Conservation (phyloP, 345 rosid genomes). For the Citrus medica region DNA sequence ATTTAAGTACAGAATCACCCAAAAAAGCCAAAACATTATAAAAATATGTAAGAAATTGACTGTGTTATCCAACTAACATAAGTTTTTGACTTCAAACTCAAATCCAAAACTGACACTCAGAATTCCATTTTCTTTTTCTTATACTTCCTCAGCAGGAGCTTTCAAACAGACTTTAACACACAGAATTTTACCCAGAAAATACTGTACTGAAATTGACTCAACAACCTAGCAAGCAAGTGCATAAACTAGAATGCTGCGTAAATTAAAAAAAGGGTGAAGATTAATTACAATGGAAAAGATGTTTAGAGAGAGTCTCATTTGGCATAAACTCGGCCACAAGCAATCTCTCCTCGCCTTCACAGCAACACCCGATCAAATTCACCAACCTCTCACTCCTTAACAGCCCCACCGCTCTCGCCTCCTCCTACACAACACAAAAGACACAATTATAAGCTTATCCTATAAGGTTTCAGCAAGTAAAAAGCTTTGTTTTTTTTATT, state of each 20-base stretch:
- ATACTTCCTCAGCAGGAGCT: background rate
- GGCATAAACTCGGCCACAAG: constrained; percentile 89
- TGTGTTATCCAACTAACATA: background rate
- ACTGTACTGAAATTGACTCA: background rate
- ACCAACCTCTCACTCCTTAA: constrained; percentile 68
- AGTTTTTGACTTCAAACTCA: background rate
- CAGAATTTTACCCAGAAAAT: background rate
- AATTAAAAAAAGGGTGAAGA: background rate
- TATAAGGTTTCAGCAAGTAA: background rate
- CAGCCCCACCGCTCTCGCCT: constrained; percentile 74
- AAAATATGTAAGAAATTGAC: background rate
- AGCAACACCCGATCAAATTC: constrained; percentile 77
- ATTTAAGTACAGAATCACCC: background rate
- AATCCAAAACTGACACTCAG: background rate
- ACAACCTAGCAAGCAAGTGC: background rate
- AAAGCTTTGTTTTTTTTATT: background rate
- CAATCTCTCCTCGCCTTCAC: constrained; percentile 79
- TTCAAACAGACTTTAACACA: background rate
- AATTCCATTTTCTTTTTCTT: background rate
- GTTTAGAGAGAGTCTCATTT: constrained; percentile 80
- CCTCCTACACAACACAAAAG: constrained; percentile 45
- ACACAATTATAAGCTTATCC: background rate
- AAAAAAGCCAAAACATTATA: background rate
- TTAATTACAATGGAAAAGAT: constrained; percentile 72
- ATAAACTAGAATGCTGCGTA: background rate